Evolutionary conservation across 352 stramenopile genomes (phyloP).

Genomic region (Globisporangium rhizosaccharum): DNA sequence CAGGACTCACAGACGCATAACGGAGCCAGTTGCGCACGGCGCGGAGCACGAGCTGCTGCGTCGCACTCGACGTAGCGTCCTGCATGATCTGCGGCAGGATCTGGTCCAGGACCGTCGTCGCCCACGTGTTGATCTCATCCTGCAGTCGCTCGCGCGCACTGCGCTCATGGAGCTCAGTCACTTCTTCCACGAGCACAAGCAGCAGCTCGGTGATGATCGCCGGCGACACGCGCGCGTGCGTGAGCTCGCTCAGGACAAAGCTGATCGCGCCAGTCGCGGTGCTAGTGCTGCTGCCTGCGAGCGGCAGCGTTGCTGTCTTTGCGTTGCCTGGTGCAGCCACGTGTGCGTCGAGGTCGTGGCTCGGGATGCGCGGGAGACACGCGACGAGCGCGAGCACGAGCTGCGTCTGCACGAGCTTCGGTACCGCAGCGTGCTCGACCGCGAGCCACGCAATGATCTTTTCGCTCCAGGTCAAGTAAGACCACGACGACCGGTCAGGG

Average conservation of each 20-base stretch:
- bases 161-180: conserved; percentile 45
- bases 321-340: conserved; percentile 10
- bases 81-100: conserved; percentile 78
- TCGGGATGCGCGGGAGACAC: conserved; percentile 41
- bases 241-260: conserved; percentile 51
- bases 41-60: conserved; percentile 53
- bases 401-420: conserved; percentile 71
- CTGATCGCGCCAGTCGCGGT: conserved; percentile 30
- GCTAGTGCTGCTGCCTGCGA: conserved; percentile 7
- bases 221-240: conserved; percentile 24
- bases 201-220: conserved; percentile 50
- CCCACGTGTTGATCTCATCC: conserved; percentile 58
- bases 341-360: conserved; percentile 27
- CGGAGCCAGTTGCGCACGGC: conserved; percentile 61
- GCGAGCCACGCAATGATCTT: conserved; percentile 62
- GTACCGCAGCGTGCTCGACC: conserved; percentile 18
- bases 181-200: conserved; percentile 67
- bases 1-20: conserved; percentile 35
- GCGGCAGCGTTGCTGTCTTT: neutral
- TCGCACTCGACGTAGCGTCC: conserved; percentile 31
- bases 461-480: conserved; percentile 34
- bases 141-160: conserved; percentile 43
- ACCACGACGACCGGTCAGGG: conserved; percentile 16
- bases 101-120: conserved; percentile 42
- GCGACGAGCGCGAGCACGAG: conserved; percentile 64